Evolutionary conservation across 441 rosid genomes (phyloP), one percentile per base, ranked within the genome.

Genomic region (Oxalis stricta): DNA sequence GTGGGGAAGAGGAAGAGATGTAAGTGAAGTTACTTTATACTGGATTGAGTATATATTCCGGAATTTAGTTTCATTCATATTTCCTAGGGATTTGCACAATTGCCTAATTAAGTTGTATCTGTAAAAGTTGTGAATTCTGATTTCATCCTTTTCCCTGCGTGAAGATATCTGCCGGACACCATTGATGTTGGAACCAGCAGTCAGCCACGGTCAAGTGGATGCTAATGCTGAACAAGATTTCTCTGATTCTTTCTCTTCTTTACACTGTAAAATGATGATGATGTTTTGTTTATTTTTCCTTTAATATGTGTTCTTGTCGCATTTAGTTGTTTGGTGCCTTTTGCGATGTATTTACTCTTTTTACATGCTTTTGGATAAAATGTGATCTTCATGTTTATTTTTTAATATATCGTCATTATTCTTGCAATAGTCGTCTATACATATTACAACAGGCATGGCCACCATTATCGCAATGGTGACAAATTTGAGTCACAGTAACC

Each of bases 1-100:
- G 71, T 36, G 96, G 84, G 23, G 89, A 85, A 55, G 98, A 85
- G 63, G 96, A 85, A 61, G 96, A 91, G 58, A 66, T 85, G 94
- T 85, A 63, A 83, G 94, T 70, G 54, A 37, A 49, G 58, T 10
- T 28, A 20, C 32, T 13, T n/a, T 23, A 5, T 11, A 21, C 41
- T 15, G 26, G 10, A 21, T 2, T 8, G 5, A 16, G 35, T 20
- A 26, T 18, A 1, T 14, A 5, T 11, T 2, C 1, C n/a, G n/a
- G n/a, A n/a, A n/a, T n/a, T n/a, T n/a, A n/a, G n/a, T n/a, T n/a
- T 6, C 31, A 26, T 5, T 24, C 8, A 8, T 24, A 24, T 8
- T 3, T 8, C 8, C 28, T 8, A 3, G 4, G 28, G 5, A 24
- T 24, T 24, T 24, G 28, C 8, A 24, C 8, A 8, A 24, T 24